Percentiles rank a stretch among this genome's conserved stretches.
These are phyloP conservation scores for Plantago coronopus DNA, from an alignment of 305 asterid genomes.

Conservation along the genomic window DNA sequence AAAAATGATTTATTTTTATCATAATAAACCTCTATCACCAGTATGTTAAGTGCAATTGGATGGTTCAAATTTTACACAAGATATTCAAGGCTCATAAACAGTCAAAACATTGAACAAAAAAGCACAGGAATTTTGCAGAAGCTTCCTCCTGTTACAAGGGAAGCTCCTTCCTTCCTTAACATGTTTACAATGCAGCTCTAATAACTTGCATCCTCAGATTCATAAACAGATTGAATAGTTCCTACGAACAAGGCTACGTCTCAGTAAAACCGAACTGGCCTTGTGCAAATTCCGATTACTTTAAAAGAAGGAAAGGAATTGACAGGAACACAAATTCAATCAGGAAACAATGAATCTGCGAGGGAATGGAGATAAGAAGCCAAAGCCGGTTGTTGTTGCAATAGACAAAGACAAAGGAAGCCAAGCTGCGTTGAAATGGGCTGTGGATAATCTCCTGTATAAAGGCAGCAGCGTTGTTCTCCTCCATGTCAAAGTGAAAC, in stretches of 20 bases:
- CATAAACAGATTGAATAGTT: neutral
- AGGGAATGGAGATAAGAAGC: constrained; percentile 40
- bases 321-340: neutral
- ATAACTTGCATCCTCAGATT: no score
- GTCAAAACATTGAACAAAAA: no score
- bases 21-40: no score
- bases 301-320: neutral
- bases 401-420: constrained; percentile 86
- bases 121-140: no score
- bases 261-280: neutral
- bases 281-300: neutral
- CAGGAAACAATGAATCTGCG: constrained; percentile 30
- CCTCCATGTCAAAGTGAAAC: constrained; percentile 57
- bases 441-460: constrained; percentile 64
- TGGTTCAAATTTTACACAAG: no score
- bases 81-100: no score
- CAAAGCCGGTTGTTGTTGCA: constrained; percentile 58
- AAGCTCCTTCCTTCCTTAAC: no score
- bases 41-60: no score
- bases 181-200: no score
- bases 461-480: constrained; percentile 67
- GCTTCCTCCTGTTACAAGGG: no score
- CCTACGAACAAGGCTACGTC: neutral
- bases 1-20: no score
- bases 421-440: constrained; percentile 94